Evolutionary conservation across 495 filamentous ascomycete genomes (phyloP).

Genomic region (Penicillium daleae): DNA sequence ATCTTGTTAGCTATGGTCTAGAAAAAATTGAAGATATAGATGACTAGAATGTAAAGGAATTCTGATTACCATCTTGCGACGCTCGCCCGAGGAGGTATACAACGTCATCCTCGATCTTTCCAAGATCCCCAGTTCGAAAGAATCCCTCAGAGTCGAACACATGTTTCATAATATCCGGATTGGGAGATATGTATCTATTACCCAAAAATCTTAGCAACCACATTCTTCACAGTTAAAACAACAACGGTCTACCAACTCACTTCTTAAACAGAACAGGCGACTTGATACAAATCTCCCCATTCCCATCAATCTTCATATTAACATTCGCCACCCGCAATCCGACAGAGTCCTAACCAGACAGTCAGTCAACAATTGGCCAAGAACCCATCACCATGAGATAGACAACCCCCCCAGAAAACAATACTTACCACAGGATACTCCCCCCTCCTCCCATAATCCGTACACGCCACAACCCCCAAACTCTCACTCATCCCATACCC

Average conservation of each 20-base stretch:
- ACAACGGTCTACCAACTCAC: not conserved
- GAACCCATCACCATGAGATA: not conserved
- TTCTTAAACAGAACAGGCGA: constrained; percentile 1
- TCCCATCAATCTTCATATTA: not conserved
- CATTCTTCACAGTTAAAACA: not conserved
- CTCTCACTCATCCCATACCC: constrained; percentile 4
- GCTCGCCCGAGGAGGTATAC: not conserved
- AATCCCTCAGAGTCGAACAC: not conserved
- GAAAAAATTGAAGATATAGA: not conserved
- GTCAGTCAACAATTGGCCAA: not conserved
- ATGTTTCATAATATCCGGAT: not conserved
- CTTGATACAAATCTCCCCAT: constrained; percentile 3
- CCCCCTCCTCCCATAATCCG: not conserved
- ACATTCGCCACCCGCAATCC: not conserved
- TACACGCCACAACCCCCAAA: not conserved
- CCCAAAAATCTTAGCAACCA: too few species aligned
- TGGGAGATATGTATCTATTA: not conserved
- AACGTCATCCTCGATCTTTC: not conserved
- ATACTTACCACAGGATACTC: not conserved
- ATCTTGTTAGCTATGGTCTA: not conserved
- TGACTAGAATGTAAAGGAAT: not conserved
- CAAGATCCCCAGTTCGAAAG: constrained; percentile 1
- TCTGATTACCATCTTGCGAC: not conserved
- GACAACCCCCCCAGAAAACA: not conserved
- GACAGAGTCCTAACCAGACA: not conserved